Evolutionary conservation across 1,284 basidiomycete genomes (phyloP).

Genomic region (Moesziomyces antarcticus): DNA sequence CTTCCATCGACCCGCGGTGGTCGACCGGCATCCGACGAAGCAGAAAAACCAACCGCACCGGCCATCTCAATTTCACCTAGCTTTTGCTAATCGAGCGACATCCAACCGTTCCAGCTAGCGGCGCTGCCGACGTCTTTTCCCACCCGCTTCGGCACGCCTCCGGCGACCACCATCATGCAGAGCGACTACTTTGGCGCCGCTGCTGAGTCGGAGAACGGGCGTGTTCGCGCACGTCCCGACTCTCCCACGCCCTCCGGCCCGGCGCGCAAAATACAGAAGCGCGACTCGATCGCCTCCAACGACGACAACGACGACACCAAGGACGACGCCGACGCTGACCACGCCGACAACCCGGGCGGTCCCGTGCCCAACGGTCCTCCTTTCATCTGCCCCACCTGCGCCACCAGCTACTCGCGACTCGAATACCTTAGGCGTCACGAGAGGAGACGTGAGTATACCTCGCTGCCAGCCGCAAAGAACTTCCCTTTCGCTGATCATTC

Average conservation of each 20-base stretch:
- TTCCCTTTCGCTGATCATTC: background rate
- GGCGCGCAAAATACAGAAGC: conserved; percentile 42
- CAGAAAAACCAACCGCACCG: background rate
- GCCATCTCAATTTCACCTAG: background rate
- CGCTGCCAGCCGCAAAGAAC: too few relatives aligned
- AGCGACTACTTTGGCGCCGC: conserved; percentile 48
- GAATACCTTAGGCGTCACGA: conserved; percentile 66
- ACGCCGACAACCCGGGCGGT: conserved; percentile 17
- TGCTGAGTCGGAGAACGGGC: conserved; percentile 32
- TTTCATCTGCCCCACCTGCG: conserved; percentile 65
- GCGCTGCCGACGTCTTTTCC: background rate
- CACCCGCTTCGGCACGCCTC: background rate
- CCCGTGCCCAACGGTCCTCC: conserved; percentile 58
- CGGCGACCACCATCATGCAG: conserved; percentile 17
- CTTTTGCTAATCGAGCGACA: background rate
- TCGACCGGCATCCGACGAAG: background rate
- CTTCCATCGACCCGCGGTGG: background rate
- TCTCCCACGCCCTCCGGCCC: conserved; percentile 31
- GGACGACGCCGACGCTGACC: conserved; percentile 16
- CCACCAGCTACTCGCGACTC: conserved; percentile 65
- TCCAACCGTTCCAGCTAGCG: conserved; percentile 1
- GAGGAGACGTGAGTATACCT: conserved; percentile 53
- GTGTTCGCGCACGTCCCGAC: conserved; percentile 30
- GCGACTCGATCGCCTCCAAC: conserved; percentile 30
- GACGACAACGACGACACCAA: conserved; percentile 30